Evolutionary conservation across 2,329 filamentous ascomycete genomes (phyloP), one percentile per base, ranked within the genome.

Genomic region (Colletotrichum caudatum): DNA sequence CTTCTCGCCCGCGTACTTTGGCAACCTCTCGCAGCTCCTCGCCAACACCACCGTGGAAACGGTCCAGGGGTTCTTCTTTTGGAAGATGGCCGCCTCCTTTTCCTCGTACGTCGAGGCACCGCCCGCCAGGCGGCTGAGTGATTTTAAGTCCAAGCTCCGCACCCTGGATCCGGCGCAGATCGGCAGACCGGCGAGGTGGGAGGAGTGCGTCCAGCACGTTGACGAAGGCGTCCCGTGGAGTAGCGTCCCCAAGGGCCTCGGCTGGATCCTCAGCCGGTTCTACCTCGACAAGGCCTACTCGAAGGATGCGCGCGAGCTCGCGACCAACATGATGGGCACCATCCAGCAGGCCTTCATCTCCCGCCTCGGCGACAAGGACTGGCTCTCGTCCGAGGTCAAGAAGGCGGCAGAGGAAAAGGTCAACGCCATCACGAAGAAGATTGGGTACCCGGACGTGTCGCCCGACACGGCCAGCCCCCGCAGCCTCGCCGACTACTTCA

Each of bases 201-300:
- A 90, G 75, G 89, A 84, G 14, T 93, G 91, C 74, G 84, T 92
- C 39, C 77, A 77, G 18, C 83, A 85, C 46, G 84, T 91, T 5
- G 89, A 92, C 74, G 78, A 44, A 23, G 70, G 70, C 14, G 54
- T 68, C 9, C 26, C 39, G 3, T 72, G 66, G 66, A 59, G 54
- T 50, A n/a, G 12, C 20, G 44, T 64, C 8, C 69, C 69, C 3
- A 29, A 80, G n/a, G 86, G 87, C 6, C 78, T 93, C 26, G 87
- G 87, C 6, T 93, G 91, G 90, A 90, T 92, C 58, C 81, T 93
- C 26, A 91, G 90, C 76, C 88, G 90, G 29, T 93, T 93, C 81
- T 94, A 90, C 74, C 84, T 93, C 2, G 87, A 93, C 73, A 88
- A 88, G 58, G 86, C 90, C 1, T 93, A 93, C 76, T 89, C 90